Conservation (phyloP, 225 moss, liverwort and hornwort species). For the Bryoerythrophyllum caledonicum region DNA sequence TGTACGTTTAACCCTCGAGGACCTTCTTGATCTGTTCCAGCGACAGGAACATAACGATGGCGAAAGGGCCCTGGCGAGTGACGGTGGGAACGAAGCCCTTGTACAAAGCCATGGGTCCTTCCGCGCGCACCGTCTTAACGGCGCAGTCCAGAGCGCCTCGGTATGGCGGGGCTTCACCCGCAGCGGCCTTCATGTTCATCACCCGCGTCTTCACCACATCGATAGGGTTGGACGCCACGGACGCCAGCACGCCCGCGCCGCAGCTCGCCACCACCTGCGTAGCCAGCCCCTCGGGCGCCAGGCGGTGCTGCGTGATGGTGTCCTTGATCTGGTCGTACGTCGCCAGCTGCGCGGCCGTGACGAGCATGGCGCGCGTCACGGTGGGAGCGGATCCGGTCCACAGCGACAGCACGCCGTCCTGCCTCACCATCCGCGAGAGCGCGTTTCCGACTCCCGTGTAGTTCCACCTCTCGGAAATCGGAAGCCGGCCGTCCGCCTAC, state of each 20-base stretch:
- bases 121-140: constrained; percentile 52
- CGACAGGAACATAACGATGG: constrained; percentile 61
- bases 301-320: constrained; percentile 28
- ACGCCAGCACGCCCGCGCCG: constrained; percentile 35
- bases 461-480: constrained; percentile 41
- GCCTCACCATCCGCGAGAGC: constrained; percentile 44
- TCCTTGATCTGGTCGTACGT: constrained; percentile 72
- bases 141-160: constrained; percentile 65
- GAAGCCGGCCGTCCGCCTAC: constrained; percentile 71
- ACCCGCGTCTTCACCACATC: constrained; percentile 7
- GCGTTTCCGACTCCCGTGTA: constrained; percentile 61
- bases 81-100: constrained; percentile 71
- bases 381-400: constrained; percentile 70
- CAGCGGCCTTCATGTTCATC: constrained; percentile 62
- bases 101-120: constrained; percentile 65
- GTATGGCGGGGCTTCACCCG: constrained; percentile 49
- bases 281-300: constrained; percentile 38
- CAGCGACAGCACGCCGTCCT: constrained; percentile 52
- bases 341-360: constrained; percentile 64
- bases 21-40: constrained; percentile 57
- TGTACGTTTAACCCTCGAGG: constrained; percentile 3
- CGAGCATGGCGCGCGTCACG: constrained; percentile 8
- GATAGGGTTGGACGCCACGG: too few relatives aligned
- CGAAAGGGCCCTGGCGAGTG: constrained; percentile 55
- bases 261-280: constrained; percentile 60